These are phyloP conservation scores for Imleria badia DNA, from an alignment of 768 basidiomycete genomes.

Conservation along the genomic window DNA sequence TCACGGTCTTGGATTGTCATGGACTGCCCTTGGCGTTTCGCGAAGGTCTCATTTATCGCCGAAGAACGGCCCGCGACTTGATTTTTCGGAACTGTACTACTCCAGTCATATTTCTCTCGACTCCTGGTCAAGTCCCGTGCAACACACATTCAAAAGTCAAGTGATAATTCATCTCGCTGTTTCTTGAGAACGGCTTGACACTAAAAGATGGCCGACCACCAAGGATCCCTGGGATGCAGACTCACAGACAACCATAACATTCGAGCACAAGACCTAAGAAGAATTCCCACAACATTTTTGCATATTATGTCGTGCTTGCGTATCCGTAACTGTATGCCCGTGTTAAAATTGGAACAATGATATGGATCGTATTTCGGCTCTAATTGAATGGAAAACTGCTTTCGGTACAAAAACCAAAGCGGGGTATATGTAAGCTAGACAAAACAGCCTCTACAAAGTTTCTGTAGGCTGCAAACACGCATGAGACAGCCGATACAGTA, in stretches of 20 bases:
- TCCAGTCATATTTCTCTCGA: conserved; percentile 7
- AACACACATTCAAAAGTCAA: conserved; percentile 2
- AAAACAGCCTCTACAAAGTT: too few relatives aligned
- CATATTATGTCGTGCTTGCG: too few relatives aligned
- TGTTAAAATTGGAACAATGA: too few relatives aligned
- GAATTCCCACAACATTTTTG: background rate
- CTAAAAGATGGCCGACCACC: background rate
- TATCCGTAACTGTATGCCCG: too few relatives aligned
- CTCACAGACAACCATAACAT: too few relatives aligned
- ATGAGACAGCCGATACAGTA: background rate
- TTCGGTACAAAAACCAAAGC: too few relatives aligned
- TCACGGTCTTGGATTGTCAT: conserved; percentile 8
- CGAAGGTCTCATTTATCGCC: conserved; percentile 15
- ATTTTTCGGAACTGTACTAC: conserved; percentile 12
- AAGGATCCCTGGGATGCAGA: background rate
- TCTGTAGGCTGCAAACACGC: background rate
- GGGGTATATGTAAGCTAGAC: background rate
- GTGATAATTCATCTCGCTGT: background rate
- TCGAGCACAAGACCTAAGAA: background rate
- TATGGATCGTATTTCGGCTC: too few relatives aligned
- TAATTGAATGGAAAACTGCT: too few relatives aligned
- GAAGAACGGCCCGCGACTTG: conserved; percentile 7
- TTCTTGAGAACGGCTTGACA: background rate
- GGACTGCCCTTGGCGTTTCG: conserved; percentile 2
- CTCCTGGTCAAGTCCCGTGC: background rate